Conservation (phyloP, 2,329 filamentous ascomycete species). For the Sclerotinia nivalis region DNA sequence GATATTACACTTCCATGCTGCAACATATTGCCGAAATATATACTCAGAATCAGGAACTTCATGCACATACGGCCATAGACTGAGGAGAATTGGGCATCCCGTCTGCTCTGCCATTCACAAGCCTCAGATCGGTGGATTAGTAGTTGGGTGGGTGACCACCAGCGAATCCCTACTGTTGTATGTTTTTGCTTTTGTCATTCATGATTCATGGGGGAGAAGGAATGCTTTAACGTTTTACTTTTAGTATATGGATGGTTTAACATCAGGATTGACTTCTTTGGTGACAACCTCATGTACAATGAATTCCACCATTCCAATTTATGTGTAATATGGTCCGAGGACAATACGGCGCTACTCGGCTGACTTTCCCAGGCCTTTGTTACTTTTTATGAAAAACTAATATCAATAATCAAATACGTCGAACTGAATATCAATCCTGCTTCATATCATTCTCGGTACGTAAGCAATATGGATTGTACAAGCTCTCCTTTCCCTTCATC, state of each 20-base stretch:
- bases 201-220: background rate
- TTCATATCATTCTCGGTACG: too few relatives aligned
- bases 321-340: too few relatives aligned
- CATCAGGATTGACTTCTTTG: too few relatives aligned
- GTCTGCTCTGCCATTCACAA: conserved; percentile 13
- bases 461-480: too few relatives aligned
- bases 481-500: too few relatives aligned
- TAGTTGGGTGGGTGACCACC: conserved; percentile 13
- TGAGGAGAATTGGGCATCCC: conserved; percentile 13
- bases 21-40: background rate
- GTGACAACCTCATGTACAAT: too few relatives aligned
- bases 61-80: background rate
- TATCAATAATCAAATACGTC: too few relatives aligned
- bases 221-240: background rate
- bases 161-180: conserved; percentile 15
- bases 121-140: conserved; percentile 7
- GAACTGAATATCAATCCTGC: too few relatives aligned
- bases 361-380: too few relatives aligned
- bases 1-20: background rate
- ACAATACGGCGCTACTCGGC: too few relatives aligned
- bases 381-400: too few relatives aligned
- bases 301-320: too few relatives aligned
- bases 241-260: background rate
- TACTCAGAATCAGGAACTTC: rapidly evolving
- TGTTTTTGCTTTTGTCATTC: background rate